These are phyloP conservation scores for Diplodia sapinea DNA, from an alignment of 2,329 filamentous ascomycete species.

Conservation along the genomic window DNA sequence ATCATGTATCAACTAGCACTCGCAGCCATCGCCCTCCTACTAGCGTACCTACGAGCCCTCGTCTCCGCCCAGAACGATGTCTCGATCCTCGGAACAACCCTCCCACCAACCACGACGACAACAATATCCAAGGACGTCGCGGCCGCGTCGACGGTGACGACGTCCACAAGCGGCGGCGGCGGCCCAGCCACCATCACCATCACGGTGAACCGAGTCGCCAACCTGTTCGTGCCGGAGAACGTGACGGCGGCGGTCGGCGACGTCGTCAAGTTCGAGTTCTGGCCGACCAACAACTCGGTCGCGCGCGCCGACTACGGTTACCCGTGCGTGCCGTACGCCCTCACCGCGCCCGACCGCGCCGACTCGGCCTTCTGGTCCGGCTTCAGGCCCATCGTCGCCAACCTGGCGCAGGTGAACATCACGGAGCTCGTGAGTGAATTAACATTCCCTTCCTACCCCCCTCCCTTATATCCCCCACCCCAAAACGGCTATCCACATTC, in stretches of 20 bases:
- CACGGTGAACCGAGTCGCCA: constrained; percentile 4
- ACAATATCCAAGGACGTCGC: constrained; percentile 10
- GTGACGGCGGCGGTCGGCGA: constrained; percentile 29
- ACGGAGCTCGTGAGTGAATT: not conserved
- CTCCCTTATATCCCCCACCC: no score
- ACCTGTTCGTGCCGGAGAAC: constrained; percentile 17
- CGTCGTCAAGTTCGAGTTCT: constrained; percentile 51
- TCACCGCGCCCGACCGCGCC: not conserved
- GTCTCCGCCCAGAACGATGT: constrained; percentile 10
- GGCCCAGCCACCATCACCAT: constrained; percentile 3
- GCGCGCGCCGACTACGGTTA: constrained; percentile 49
- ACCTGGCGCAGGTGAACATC: constrained; percentile 7
- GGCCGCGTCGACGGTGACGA: not conserved
- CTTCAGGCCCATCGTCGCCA: constrained; percentile 23
- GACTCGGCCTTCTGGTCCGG: constrained; percentile 20
- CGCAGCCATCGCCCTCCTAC: not conserved
- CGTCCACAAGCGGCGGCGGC: not conserved
- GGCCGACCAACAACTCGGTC: constrained; percentile 51
- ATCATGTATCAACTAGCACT: not conserved
- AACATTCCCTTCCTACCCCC: no score
- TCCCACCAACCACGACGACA: not conserved
- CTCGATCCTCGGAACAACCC: constrained; percentile 4
- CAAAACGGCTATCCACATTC: no score
- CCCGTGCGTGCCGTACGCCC: constrained; percentile 35
- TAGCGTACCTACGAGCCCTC: not conserved